Evolutionary conservation across 805 yeast genomes (phyloP), one percentile per base, ranked within the genome.

Genomic region (Lipomyces mesembrius): DNA sequence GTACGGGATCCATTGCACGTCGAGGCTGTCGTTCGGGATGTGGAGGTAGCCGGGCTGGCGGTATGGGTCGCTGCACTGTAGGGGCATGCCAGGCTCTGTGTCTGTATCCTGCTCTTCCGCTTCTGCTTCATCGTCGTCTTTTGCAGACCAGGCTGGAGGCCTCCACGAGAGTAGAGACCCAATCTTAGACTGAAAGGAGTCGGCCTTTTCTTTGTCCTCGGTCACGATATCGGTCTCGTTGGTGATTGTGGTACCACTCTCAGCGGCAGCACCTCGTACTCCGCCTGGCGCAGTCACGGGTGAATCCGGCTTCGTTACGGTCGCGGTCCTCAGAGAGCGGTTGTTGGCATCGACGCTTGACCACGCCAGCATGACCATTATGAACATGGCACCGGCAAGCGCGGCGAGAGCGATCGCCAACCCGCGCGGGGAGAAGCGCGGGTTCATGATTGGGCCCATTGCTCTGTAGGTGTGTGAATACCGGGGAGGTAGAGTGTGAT

Each of bases 31-130:
- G 14, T 32, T n/a, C 34, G 65, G 59, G n/a, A 65, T 46, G 59
- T 60, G 29, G 29, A 67, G 63, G 34, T 58, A 67, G 2, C 70
- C 70, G 14, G 70, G 69, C 35, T 49, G 57, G 22, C 70, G 65
- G 43, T 64, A 67, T 8, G 70, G 69, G 55, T 67, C 70, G 37
- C 37, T 32, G 60, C 69, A 66, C 17, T 39, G 53, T 17, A 53
- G 59, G 8, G 64, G 64, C 17, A 37, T 25, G 35, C 22, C 53
- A 14, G 25, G 49, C 14, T 17, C 49, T 43, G 22, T 11, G 8
- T 43, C 49, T 43, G 22, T 17, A 6, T 43, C 49, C 22, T 3
- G 49, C 22, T 43, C 49, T 5, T 43, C 49, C 9, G 49, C 49
- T 43, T 17, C 49, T 7, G 49, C 49, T 43, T 43, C 49, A 22